Evolutionary conservation across 2,329 filamentous ascomycete species (phyloP), one percentile per base, ranked within the genome.

Genomic region (Cephalotrichum gorgonifer): DNA sequence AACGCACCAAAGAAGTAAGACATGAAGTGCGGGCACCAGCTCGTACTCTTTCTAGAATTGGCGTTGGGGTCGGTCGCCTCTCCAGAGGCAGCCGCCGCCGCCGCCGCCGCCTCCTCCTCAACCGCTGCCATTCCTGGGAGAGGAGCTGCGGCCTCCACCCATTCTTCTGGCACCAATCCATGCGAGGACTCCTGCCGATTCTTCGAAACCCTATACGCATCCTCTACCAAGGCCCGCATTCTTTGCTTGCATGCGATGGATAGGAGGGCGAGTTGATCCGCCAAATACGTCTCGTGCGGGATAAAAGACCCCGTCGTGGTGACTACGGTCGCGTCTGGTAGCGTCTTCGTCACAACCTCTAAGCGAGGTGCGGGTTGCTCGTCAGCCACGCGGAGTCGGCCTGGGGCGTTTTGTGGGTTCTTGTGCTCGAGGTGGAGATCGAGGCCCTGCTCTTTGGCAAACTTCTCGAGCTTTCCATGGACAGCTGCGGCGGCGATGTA

Each of bases 161-260:
- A 93, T 49, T 90, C 86, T 9, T 78, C 72, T 3, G 88, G 86
- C 6, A 95, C 73, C 28, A 83, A 70, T 1, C 90, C 91, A 62
- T 95, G 85, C 2, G 89, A 87, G 20, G 85, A 86, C 52, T 76
- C 81, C 60, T 87, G 85, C 48, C 91, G 80, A 51, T 79, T 85
- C 51, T 75, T 74, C 3, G 88, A 79, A 43, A 95, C 67, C 9
- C 75, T 75, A 49, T 82, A 78, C 11, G 88, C 82, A 57, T 95
- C 89, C 59, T 90, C 85, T 3, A 96, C 61, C 27, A 96, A 67
- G 12, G 81, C 79, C 48, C 86, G 76, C 33, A 96, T 57, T 26
- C 88, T 78, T 56, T 94, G 85, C 60, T 91, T 88, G 9, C 88
- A 83, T 17, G 87, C 86, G 50, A 96, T 76, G 6, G 88, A 93